Evolutionary conservation across 2,329 filamentous ascomycete genomes (phyloP).

Genomic region (Fusarium clavum): DNA sequence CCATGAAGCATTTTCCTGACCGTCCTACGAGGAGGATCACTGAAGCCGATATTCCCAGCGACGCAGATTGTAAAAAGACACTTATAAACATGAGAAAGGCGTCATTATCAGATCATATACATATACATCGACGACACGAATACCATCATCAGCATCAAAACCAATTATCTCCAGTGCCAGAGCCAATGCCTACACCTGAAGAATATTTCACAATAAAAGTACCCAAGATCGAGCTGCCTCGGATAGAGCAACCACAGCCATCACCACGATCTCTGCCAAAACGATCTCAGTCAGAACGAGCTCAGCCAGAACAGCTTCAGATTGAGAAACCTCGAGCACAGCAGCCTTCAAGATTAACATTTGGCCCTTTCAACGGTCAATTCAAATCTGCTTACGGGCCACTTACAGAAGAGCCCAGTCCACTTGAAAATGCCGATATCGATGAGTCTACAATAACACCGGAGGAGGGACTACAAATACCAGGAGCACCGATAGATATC

Average conservation of each 20-base stretch:
- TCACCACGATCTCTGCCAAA: neutral
- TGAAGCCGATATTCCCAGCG: conserved; percentile 40
- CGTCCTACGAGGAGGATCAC: conserved; percentile 35
- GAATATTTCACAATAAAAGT: neutral
- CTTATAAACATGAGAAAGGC: conserved; percentile 34
- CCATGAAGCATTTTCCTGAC: conserved; percentile 43
- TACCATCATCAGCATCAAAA: conserved; percentile 10
- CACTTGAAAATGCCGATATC: conserved; percentile 1
- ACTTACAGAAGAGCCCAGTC: conserved; percentile 32
- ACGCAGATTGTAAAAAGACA: conserved; percentile 38
- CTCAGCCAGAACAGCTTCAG: neutral
- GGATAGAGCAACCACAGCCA: neutral
- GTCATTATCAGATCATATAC: conserved; percentile 28
- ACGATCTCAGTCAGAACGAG: neutral
- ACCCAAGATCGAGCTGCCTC: neutral
- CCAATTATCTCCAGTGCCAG: conserved; percentile 15
- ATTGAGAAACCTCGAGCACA: conserved; percentile 15
- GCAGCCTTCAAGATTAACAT: conserved; percentile 30
- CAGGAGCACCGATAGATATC: conserved; percentile 5
- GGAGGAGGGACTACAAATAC: neutral
- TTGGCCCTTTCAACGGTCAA: conserved; percentile 21
- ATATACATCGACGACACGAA: conserved; percentile 25
- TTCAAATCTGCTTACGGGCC: conserved; percentile 22
- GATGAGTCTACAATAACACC: neutral
- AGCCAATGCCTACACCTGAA: conserved; percentile 7